A percentile compares a stretch with the other conserved stretches of the same genome.
These are phyloP conservation scores for Metschnikowia peoriensis DNA, from an alignment of 805 yeast species.

Conservation along the genomic window DNA sequence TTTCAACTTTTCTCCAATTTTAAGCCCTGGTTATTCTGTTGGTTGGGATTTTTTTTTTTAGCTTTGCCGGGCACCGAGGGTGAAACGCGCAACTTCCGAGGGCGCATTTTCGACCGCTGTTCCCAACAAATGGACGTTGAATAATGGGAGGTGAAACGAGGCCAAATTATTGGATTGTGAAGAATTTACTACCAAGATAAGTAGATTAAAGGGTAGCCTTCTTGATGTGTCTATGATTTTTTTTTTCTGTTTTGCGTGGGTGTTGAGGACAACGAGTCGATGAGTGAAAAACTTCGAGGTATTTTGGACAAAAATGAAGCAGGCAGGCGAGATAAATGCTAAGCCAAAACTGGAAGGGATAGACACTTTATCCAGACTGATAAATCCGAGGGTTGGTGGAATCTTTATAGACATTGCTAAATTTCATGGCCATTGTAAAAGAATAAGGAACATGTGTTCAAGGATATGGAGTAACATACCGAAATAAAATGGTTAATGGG, in stretches of 20 bases:
- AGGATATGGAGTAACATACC: constrained; percentile 8
- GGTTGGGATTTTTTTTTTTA: background rate
- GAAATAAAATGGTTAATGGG: constrained; percentile 6
- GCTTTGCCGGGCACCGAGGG: constrained; percentile 4
- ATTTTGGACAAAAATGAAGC: background rate
- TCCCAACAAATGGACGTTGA: constrained; percentile 5
- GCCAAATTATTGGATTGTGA: too few species aligned
- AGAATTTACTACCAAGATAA: background rate
- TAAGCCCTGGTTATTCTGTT: background rate
- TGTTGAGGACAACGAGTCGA: background rate
- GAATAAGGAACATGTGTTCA: background rate
- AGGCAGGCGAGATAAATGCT: background rate
- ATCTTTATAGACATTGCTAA: background rate
- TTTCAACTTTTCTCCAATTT: background rate
- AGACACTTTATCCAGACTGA: background rate
- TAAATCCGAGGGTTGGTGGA: background rate
- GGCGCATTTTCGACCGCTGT: constrained; percentile 1
- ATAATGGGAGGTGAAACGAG: background rate
- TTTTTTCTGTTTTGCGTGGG: background rate
- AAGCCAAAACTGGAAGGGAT: background rate
- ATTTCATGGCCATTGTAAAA: too few species aligned
- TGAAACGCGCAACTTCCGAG: constrained; percentile 11
- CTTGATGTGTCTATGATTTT: background rate
- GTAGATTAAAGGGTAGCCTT: background rate
- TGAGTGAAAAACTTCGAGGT: background rate